Conservation (phyloP, 192 early-diverging fungal genomes). For the Diversispora eburnea region DNA sequence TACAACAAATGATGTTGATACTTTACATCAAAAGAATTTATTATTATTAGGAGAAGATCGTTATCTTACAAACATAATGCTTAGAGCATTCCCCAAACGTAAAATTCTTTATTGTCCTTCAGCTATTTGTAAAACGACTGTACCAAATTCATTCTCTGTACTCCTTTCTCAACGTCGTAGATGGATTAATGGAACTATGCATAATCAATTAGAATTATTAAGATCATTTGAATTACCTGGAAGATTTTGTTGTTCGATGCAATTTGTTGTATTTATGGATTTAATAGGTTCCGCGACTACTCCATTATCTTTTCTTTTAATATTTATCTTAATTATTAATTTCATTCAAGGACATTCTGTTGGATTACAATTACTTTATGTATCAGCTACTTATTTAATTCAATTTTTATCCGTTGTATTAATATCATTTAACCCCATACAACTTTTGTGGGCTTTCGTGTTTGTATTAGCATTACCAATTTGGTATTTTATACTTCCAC, state of each 20-base stretch:
- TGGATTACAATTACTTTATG: neutral
- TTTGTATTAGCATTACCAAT: constrained; percentile 68
- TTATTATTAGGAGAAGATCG: constrained; percentile 81
- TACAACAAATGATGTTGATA: constrained; percentile 70
- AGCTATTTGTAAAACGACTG: constrained; percentile 76
- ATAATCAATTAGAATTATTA: constrained; percentile 80
- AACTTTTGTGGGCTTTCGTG: neutral
- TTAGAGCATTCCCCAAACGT: constrained; percentile 74
- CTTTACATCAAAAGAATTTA: constrained; percentile 79
- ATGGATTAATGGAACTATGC: constrained; percentile 96
- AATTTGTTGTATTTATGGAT: constrained; percentile 95
- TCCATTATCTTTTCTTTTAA: constrained; percentile 73
- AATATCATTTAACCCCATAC: neutral
- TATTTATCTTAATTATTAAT: neutral
- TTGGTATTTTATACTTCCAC: constrained; percentile 77
- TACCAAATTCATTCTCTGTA: constrained; percentile 72
- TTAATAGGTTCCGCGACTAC: constrained; percentile 87
- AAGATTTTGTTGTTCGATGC: constrained; percentile 88
- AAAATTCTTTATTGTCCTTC: constrained; percentile 82
- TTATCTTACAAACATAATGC: constrained; percentile 77
- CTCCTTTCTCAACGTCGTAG: constrained; percentile 84
- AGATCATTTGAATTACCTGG: constrained; percentile 80
- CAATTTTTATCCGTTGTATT: neutral
- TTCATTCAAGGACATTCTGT: neutral
- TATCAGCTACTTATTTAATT: neutral